phyloP scores from a whole-genome alignment of 352 stramenopile genomes.

The Aphanomyces euteiches region DNA sequence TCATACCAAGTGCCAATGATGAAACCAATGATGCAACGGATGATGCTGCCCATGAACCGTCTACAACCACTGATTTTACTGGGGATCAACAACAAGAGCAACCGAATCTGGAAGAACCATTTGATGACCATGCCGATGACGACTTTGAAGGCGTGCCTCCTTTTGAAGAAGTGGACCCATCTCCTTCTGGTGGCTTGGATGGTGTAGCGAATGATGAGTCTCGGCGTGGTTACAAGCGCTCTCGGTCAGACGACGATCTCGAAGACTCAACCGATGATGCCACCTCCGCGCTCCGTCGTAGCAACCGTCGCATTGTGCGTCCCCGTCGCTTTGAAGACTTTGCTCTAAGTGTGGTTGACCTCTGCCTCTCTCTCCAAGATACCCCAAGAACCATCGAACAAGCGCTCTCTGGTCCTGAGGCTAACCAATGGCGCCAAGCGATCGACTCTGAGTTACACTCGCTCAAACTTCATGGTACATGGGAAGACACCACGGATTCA shows the following conservation, averaged over 20 bases:
- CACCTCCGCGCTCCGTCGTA: not conserved
- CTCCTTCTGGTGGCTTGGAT: too few relatives aligned
- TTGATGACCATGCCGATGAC: too few relatives aligned
- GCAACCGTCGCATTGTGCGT: not conserved
- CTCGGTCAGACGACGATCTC: too few relatives aligned
- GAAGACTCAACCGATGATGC: not conserved
- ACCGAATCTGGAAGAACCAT: too few relatives aligned
- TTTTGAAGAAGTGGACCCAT: too few relatives aligned
- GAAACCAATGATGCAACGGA: too few relatives aligned
- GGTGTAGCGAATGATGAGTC: not conserved
- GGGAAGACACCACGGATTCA: not conserved
- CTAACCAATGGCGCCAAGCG: not conserved
- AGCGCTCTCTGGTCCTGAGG: not conserved
- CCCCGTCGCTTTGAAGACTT: constrained; percentile 7
- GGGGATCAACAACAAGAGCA: too few relatives aligned
- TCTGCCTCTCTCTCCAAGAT: not conserved
- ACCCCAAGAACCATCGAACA: not conserved
- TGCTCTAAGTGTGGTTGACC: not conserved
- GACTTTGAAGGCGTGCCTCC: too few relatives aligned
- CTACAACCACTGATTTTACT: too few relatives aligned
- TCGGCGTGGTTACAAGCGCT: not conserved
- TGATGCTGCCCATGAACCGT: too few relatives aligned
- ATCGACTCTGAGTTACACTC: not conserved
- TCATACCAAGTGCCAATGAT: too few relatives aligned
- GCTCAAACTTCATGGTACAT: not conserved